Base-by-base conservation (phyloP, 1,284 basidiomycete species). In the Trametes hirsuta region DNA sequence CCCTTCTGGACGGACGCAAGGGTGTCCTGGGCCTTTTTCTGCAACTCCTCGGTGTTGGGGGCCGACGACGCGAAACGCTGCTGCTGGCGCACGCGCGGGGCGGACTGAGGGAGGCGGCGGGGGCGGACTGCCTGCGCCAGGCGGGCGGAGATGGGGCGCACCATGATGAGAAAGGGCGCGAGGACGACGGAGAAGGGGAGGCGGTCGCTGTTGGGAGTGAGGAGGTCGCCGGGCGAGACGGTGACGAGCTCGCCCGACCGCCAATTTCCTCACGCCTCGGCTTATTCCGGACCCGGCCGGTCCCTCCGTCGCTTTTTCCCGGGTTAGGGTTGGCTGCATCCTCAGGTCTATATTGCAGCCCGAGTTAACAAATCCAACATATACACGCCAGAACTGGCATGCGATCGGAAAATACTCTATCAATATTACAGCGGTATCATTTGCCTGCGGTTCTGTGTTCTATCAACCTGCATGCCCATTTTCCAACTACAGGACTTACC, bases 11-110 rank as follows among this genome's bases (percentile, higher is more conserved):
- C 86, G 54, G 76, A 75, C 44, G 80, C 78, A 61, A 90, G 74
- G 36, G 82, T 80, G 62, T 90, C 86, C 75, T 89, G 83, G 6
- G 87, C 87, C 73, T 88, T 88, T 76, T 89, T 84, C 73, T 87
- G 84, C 10, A 82, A 76, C 42, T 75, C 72, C 58, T 82, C 76
- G 37, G 69, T 65, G 57, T 61, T 67, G 50, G 69, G 67, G 47
- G 66, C 67, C 51, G 69, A 70, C 47, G 71, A 72, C 48, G 72
- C 71, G 61, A 72, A 71, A 53, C 72, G 70, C 44, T 66, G 62
- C 42, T 58, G 62, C 61, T 66, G 69, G 53, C 53, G 52, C 48
- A 59, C 49, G 58, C 62, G 66, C 53, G 61, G 46, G 46, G 54
- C 60, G 52, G 68, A 63, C 50, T 63, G 67, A 34, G 65, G 67